Evolutionary conservation across 768 basidiomycete genomes (phyloP), one percentile per base, ranked within the genome.

Genomic region (Tubosaeta sp.): DNA sequence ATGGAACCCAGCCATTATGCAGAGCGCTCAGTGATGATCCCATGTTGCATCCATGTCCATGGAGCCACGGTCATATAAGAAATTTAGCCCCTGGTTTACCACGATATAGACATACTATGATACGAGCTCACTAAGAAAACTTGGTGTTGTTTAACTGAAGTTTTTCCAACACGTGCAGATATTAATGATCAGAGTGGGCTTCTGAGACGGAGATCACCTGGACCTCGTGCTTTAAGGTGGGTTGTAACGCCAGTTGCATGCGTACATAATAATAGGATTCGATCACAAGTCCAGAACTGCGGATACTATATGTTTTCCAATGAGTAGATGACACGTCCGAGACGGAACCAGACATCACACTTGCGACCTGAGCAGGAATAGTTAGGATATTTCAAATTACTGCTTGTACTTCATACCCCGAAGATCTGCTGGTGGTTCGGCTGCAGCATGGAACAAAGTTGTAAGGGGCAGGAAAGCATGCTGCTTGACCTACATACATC

Each of bases 331-430:
- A n/a, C n/a, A n/a, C n/a, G n/a, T 29, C 7, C 36, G 2, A 11
- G 21, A 42, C 50, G 29, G 38, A 38, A 48, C 36, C 12, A 21
- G 40, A 24, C 10, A 40, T 24, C 18, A n/a, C 30, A 34, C 27
- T 13, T 22, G 6, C 21, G 4, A 27, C 27, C 25, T 19, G 14
- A 6, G 13, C 16, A 22, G 45, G 54, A 60, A 54, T 46, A 57
- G 64, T 68, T 67, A n/a, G 13, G n/a, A 3, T 43, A 65, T 68
- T 68, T 70, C 55, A 67, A 68, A 68, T 70, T 52, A n/a, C 11
- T 16, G 25, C 18, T 10, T 42, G 16, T 22, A 31, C 44, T 43
- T 39, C 38, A 22, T 36, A 36, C 56, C 51, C 30, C 46, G 53
- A 30, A 58, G 55, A 62, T 67, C 65, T 54, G 34, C 24, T 49